Conservation (phyloP, 257 asterid genomes). For the Fraxinus pennsylvanica region DNA sequence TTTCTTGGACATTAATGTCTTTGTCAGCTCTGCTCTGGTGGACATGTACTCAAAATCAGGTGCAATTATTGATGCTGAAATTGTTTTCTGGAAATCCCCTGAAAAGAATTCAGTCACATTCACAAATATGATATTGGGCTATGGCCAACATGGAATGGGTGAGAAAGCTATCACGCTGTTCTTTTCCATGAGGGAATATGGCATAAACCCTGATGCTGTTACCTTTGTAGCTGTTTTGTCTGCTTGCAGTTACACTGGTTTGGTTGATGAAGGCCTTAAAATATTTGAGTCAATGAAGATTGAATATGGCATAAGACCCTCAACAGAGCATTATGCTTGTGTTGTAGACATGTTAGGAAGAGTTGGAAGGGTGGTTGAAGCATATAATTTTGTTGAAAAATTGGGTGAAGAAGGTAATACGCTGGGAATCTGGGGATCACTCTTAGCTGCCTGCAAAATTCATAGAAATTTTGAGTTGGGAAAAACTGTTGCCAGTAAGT, state of each 20-base stretch:
- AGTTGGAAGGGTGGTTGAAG: constrained; percentile 83
- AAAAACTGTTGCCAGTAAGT: constrained; percentile 65
- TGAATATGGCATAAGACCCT: constrained; percentile 56
- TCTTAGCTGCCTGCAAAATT: constrained; percentile 72
- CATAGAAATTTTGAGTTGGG: constrained; percentile 75
- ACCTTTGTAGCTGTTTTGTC: constrained; percentile 71
- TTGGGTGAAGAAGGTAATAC: constrained; percentile 56
- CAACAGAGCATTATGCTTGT: constrained; percentile 72
- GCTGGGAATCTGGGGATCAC: constrained; percentile 82
- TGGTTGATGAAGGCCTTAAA: constrained; percentile 65
- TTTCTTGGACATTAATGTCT: constrained; percentile 59
- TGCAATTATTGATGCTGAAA: constrained; percentile 60
- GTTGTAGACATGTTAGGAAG: constrained; percentile 86
- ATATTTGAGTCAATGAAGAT: constrained; percentile 64
- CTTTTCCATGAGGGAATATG: constrained; percentile 48
- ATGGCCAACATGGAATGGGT: constrained; percentile 90
- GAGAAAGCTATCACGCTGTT: constrained; percentile 63
- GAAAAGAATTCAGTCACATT: constrained; percentile 73
- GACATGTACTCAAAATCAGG: constrained; percentile 95
- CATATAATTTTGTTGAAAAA: constrained; percentile 57
- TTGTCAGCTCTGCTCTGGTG: constrained; percentile 74
- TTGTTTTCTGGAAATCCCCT: constrained; percentile 44
- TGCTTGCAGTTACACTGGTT: constrained; percentile 79
- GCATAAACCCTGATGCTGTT: constrained; percentile 54
- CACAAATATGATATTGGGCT: constrained; percentile 89